A percentile compares a stretch with the other conserved stretches of the same genome.
These are phyloP conservation scores for Globisporangium abappressorium DNA, from an alignment of 352 stramenopile genomes.

Conservation along the genomic window DNA sequence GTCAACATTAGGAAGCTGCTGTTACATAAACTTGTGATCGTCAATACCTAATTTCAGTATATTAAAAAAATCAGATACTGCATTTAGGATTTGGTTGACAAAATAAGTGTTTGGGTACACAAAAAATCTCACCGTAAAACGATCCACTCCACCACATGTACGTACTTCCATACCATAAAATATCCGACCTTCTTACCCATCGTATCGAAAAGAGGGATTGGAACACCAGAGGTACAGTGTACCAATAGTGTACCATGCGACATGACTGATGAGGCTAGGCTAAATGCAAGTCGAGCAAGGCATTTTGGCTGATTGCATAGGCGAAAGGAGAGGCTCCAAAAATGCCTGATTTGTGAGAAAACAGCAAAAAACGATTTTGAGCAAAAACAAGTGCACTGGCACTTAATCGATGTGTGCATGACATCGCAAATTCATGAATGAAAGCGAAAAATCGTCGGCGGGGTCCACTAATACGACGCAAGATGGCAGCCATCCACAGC, in stretches of 20 bases:
- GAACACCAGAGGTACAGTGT: neutral
- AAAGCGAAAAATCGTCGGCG: neutral
- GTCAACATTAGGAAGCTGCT: too few species aligned
- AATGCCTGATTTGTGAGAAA: neutral
- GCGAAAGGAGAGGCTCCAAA: neutral
- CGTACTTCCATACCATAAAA: neutral
- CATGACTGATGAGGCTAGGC: too few species aligned
- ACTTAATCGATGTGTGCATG: neutral
- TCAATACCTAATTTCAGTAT: too few species aligned
- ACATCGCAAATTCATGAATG: neutral
- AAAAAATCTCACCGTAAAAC: too few species aligned
- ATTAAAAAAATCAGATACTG: too few species aligned
- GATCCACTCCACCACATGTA: too few species aligned
- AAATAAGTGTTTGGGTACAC: too few species aligned
- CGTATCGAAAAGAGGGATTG: neutral
- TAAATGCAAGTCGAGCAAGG: too few species aligned
- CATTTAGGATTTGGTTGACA: too few species aligned
- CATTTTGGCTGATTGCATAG: too few species aligned
- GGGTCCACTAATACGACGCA: neutral
- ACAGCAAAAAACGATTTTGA: neutral
- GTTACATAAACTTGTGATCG: too few species aligned
- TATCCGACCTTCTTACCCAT: neutral
- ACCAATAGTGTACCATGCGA: neutral
- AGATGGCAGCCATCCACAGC: neutral
- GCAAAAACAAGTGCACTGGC: neutral